Evolutionary conservation across 352 stramenopile species (phyloP).

Genomic region (Globisporangium cystogenes): DNA sequence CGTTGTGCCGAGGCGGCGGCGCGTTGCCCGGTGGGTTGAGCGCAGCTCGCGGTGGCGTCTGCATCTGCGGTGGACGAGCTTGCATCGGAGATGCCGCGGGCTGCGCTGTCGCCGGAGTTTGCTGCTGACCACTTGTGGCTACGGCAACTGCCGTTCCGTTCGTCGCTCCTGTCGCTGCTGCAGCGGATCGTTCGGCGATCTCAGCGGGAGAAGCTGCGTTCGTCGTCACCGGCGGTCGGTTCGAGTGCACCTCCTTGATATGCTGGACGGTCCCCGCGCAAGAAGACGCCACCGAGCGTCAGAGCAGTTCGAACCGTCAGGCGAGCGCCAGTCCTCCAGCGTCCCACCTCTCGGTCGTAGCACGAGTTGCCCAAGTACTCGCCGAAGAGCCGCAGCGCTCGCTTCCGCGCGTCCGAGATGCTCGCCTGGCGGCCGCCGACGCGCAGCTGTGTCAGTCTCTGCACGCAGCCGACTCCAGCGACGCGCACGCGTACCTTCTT

Average conservation of each 20-base stretch:
- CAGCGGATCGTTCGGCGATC: not conserved
- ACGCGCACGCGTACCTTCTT: slow-evolving; percentile 50
- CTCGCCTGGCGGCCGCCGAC: slow-evolving; percentile 40
- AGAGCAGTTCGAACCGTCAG: not conserved
- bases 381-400: slow-evolving; percentile 74
- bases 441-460: not conserved
- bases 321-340: not conserved
- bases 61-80: not conserved
- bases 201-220: slow-evolving; percentile 11
- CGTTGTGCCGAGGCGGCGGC: slow-evolving; percentile 1
- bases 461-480: too few species aligned
- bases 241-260: slow-evolving; percentile 73
- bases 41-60: slow-evolving; percentile 4
- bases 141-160: not conserved
- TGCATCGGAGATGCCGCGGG: not conserved
- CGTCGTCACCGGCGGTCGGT: slow-evolving; percentile 19
- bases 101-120: slow-evolving; percentile 1
- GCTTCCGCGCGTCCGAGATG: slow-evolving; percentile 81
- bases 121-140: not conserved
- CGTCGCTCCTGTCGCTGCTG: not conserved
- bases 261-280: slow-evolving; percentile 17
- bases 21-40: slow-evolving; percentile 3
- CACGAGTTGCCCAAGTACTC: slow-evolving; percentile 86
- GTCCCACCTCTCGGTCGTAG: slow-evolving; percentile 73
- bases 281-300: not conserved